Base-by-base conservation (phyloP, 176 grass and related monocot genomes). In the Musa acuminata region DNA sequence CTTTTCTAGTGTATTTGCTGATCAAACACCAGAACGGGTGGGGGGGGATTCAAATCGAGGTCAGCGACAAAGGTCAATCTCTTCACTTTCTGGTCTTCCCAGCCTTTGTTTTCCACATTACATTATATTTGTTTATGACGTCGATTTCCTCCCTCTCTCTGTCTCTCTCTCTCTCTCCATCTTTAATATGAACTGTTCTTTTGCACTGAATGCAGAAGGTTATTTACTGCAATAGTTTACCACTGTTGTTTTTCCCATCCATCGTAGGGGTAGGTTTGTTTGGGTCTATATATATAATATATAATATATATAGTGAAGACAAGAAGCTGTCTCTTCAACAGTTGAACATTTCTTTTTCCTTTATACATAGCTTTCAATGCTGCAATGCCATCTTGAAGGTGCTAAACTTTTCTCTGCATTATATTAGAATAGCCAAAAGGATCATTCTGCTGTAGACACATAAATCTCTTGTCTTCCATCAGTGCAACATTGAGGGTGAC, bases 1-100 rank as follows among this genome's bases (percentile, higher is more conserved):
- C 17, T n/a, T 62, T 14, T 62, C 17, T 14, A 62, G 4, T 62
- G 14, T 19, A 7, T 62, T n/a, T 4, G 57, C 20, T 19, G 17
- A 20, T 19, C 14, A 58, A 19, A 58, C 17, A 17, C 20, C 17
- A 17, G 57, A 62, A 17, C 80, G 83, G 83, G 75, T 77, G 80
- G 75, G 80, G 75, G 84, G 86, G 14, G 14, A n/a, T 17, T 19
- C 57, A 62, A 17, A 19, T 2, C 14, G 14, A 62, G 57, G 13
- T 6, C 57, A 62, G 14, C 20, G 57, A 62, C 11, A 17, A n/a
- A 58, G 55, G 11, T 58, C 11, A 2, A 48, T 69, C 13, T 69
- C 29, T 8, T 10, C 13, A 43, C 12, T 43, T 63, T 20, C 8
- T 9, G 9, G 9, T 9, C 8, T 7, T 11, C 19, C n/a, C 19